A percentile compares a stretch with the other conserved stretches of the same genome.
Evolutionary conservation across 2,329 filamentous ascomycete genomes (phyloP).

Genomic region (Fusarium humuli): DNA sequence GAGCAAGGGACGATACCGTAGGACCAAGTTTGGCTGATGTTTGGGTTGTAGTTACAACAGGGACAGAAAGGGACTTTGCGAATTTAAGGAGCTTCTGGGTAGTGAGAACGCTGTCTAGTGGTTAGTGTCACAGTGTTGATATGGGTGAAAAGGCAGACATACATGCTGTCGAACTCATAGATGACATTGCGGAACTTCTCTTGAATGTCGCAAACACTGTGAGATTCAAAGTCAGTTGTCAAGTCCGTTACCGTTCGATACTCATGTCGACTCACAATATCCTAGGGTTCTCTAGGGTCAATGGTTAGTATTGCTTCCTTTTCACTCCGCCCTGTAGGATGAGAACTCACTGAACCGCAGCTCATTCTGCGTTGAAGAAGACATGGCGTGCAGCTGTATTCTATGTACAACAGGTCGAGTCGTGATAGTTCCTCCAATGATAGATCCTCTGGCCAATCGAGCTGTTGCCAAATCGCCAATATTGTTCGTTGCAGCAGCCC

Average conservation of each 20-base stretch:
- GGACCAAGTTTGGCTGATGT: conserved; percentile 81
- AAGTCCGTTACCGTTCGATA: conserved; percentile 57
- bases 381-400: conserved; percentile 27
- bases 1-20: conserved; percentile 78
- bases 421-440: not conserved
- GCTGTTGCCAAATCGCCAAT: not conserved
- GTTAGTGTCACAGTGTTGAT: conserved; percentile 1
- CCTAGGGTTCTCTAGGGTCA: conserved; percentile 57
- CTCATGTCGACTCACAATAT: conserved; percentile 54
- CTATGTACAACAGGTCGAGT: not conserved
- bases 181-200: conserved; percentile 90
- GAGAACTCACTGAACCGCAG: conserved; percentile 53
- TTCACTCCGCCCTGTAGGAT: not conserved
- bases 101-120: conserved; percentile 68
- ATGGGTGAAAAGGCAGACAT: conserved; percentile 45
- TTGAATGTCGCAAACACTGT: conserved; percentile 91
- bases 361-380: conserved; percentile 23
- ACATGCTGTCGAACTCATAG: conserved; percentile 86
- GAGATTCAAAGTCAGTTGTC: not conserved
- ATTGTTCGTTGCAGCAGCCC: conserved; percentile 16
- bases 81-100: conserved; percentile 76
- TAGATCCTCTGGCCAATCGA: conserved; percentile 1
- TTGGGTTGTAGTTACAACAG: conserved; percentile 89
- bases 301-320: conserved; percentile 18
- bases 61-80: conserved; percentile 74